Evolutionary conservation across 371 early-diverging fungal species (phyloP), one percentile per base, ranked within the genome.

Genomic region (Mucor indicus): DNA sequence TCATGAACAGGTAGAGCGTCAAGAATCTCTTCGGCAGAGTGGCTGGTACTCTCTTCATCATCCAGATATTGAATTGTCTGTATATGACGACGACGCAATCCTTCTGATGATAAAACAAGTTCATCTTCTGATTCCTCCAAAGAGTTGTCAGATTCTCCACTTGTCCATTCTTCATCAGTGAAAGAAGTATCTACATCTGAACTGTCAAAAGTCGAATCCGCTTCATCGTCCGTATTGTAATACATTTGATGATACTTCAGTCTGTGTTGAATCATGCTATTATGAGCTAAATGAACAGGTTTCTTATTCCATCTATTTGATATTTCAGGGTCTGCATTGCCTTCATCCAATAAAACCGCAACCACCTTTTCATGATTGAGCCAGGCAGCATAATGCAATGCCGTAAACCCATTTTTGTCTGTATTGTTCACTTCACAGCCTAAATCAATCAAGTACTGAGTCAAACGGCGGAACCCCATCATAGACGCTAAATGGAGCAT

Each of bases 401-500:
- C 56, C 1, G 57, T 56, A 16, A 35, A 48, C 0, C 62, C 62
- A 41, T 73, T 73, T 8, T 64, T 60, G 38, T 73, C 74, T 0
- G 45, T 55, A 2, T 24, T 27, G 23, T 73, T 59, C 1, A 57
- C 57, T 36, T 55, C 41, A 16, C 67, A 67, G 8, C 67, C 70
- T 9, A 73, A 44, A 2, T 64, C 55, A 2, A 73, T 37, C 40
- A 73, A 40, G 7, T 48, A 40, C 7, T 39, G 32, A 0, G 67
- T 55, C 25, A 73, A 30, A 27, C 56, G 38, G 1, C 21, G 37
- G 35, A 64, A 73, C 1, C 69, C 69, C 21, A 69, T 52, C 55
- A 73, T 73, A 22, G 60, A 57, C 20, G 70, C 69, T 1, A 69
- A 53, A 53, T 73, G 74, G 5, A 73, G 59, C 74, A 73, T 64